Percentiles rank a stretch among this genome's conserved stretches.
Conservation (phyloP, 306 rosid genomes). For the Quercus glauca region DNA sequence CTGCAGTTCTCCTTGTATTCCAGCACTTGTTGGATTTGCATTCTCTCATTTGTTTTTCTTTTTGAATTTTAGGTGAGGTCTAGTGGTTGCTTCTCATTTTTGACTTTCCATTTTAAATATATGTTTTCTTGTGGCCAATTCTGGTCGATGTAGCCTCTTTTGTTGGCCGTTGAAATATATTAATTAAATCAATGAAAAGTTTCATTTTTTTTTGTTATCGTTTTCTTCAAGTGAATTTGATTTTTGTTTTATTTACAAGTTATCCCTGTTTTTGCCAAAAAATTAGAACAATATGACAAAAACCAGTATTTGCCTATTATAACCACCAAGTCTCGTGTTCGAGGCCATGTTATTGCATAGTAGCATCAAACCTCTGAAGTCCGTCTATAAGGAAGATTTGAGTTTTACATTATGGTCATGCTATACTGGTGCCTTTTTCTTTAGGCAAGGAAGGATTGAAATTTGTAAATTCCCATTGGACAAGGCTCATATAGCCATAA, state of each 20-base stretch:
- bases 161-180: not conserved
- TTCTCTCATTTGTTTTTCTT: not conserved
- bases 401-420: not conserved
- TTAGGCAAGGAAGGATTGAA: not conserved
- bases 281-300: not conserved
- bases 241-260: not conserved
- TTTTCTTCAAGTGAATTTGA: not conserved
- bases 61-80: not conserved
- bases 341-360: not conserved
- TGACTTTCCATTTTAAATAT: constrained; percentile 1
- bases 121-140: not conserved
- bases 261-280: too few relatives aligned
- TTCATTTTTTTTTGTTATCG: not conserved
- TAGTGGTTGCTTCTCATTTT: constrained; percentile 3
- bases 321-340: not conserved
- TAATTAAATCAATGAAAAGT: not conserved
- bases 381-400: not conserved
- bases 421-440: not conserved
- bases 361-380: not conserved
- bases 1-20: not conserved
- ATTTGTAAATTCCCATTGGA: not conserved
- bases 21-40: constrained; percentile 2
- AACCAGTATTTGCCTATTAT: not conserved
- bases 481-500: too few relatives aligned
- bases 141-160: not conserved